Conservation (phyloP, 768 basidiomycete genomes). For the Mycena epipterygia region DNA sequence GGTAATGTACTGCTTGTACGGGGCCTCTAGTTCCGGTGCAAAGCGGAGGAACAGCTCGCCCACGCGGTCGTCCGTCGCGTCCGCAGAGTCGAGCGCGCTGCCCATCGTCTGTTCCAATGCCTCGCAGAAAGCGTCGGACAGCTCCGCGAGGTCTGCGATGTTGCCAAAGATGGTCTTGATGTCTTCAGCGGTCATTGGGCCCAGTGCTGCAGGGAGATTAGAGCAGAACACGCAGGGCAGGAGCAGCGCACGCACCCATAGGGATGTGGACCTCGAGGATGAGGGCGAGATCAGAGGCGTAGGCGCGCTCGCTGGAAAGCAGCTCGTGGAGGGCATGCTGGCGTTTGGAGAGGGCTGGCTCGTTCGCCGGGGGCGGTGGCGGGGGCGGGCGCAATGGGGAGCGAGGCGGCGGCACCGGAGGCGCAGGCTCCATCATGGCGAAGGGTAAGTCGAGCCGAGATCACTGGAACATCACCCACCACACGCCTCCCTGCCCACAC, state of each 20-base stretch:
- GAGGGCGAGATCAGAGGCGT: conserved; percentile 86
- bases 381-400: conserved; percentile 27
- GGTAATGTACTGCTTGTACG: conserved; percentile 87
- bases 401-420: conserved; percentile 26
- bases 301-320: conserved; percentile 83
- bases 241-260: conserved; percentile 56
- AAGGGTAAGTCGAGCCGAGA: conserved; percentile 7
- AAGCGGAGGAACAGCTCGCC: conserved; percentile 73
- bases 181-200: conserved; percentile 81
- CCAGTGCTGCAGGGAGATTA: conserved; percentile 54
- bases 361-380: neutral
- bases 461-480: conserved; percentile 8
- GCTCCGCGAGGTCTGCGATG: conserved; percentile 78
- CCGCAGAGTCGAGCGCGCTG: conserved; percentile 69
- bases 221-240: conserved; percentile 19
- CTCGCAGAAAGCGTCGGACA: conserved; percentile 77
- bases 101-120: conserved; percentile 78
- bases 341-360: conserved; percentile 71
- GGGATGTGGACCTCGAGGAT: conserved; percentile 86
- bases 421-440: conserved; percentile 24
- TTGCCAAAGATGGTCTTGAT: conserved; percentile 82
- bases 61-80: conserved; percentile 73
- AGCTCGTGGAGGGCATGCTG: conserved; percentile 84
- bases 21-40: conserved; percentile 71
- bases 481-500: neutral